phyloP scores from a whole-genome alignment of 2,329 filamentous ascomycete genomes.

The Colletotrichum theobromicola region DNA sequence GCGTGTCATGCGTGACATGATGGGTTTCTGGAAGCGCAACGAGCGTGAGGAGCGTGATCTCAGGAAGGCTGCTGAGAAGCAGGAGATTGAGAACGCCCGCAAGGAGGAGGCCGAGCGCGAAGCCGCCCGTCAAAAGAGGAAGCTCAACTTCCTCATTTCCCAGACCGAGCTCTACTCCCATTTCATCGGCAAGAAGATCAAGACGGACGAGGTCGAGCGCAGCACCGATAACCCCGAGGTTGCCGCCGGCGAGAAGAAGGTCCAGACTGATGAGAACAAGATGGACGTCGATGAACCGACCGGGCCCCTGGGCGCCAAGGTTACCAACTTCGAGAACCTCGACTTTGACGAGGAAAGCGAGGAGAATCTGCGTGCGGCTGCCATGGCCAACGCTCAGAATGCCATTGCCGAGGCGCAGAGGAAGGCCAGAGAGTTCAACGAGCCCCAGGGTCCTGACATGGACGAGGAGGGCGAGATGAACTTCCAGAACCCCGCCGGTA shows the following conservation, averaged over 20 bases:
- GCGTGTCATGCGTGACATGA: constrained; percentile 99
- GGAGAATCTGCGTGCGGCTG: constrained; percentile 77
- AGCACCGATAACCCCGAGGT: constrained; percentile 84
- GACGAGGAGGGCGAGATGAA: constrained; percentile 98
- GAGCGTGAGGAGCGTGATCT: constrained; percentile 96
- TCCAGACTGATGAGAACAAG: constrained; percentile 43
- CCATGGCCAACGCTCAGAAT: constrained; percentile 94
- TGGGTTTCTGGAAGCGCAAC: constrained; percentile 99
- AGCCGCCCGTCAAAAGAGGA: constrained; percentile 95
- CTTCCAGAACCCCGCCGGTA: constrained; percentile 96
- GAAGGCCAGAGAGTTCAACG: constrained; percentile 91
- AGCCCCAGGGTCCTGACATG: constrained; percentile 66
- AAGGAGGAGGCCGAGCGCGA: constrained; percentile 97
- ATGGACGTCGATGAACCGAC: constrained; percentile 58
- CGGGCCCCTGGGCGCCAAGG: constrained; percentile 67
- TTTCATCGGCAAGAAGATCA: constrained; percentile 99
- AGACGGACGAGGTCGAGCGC: constrained; percentile 92
- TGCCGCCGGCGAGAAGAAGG: constrained; percentile 54
- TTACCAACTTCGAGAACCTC: constrained; percentile 92
- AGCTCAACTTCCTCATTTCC: constrained; percentile 98
- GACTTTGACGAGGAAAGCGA: constrained; percentile 98
- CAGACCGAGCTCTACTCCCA: constrained; percentile 99
- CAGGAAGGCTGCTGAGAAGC: constrained; percentile 90
- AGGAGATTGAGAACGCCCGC: constrained; percentile 95
- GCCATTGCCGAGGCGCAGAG: constrained; percentile 94